A percentile compares a stretch with the other conserved stretches of the same genome.
Conservation (phyloP, 2,329 filamentous ascomycete species). For the Fusarium algeriense region DNA sequence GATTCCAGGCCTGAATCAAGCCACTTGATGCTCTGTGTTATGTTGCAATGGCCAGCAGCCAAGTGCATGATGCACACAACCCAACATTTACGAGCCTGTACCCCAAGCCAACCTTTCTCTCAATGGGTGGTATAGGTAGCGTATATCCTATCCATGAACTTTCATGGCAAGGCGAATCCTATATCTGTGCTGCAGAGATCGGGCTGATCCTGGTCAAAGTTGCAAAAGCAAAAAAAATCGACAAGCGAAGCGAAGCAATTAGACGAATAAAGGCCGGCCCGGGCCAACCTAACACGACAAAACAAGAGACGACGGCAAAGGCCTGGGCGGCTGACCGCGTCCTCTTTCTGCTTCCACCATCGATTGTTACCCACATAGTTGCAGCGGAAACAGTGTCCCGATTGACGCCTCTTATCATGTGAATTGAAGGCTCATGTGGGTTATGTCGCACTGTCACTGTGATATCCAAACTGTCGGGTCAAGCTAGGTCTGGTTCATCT, state of each 20-base stretch:
- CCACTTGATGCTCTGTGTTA: slow-evolving; percentile 21
- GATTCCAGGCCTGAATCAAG: slow-evolving; percentile 15
- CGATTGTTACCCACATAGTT: slow-evolving; percentile 17
- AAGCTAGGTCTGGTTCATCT: slow-evolving; percentile 24
- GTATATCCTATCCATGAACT: neutral
- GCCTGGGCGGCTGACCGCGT: slow-evolving; percentile 15
- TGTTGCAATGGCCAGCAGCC: slow-evolving; percentile 14
- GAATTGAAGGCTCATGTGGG: slow-evolving; percentile 43
- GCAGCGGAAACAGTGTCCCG: slow-evolving; percentile 40
- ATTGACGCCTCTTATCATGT: slow-evolving; percentile 43
- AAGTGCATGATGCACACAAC: slow-evolving; percentile 12
- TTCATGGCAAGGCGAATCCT: neutral
- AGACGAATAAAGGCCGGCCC: slow-evolving; percentile 14
- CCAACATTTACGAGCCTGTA: slow-evolving; percentile 10
- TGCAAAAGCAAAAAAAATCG: neutral
- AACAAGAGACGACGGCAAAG: neutral
- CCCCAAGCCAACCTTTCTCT: neutral
- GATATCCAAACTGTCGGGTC: slow-evolving; percentile 47
- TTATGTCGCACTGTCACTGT: slow-evolving; percentile 32
- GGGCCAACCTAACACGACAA: slow-evolving; percentile 1
- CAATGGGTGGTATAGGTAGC: neutral
- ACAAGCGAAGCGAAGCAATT: slow-evolving; percentile 12
- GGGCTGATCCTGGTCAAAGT: slow-evolving; percentile 3
- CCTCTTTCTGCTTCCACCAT: slow-evolving; percentile 1
- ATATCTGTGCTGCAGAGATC: slow-evolving; percentile 13